Percentiles rank a stretch among this genome's conserved stretches.
phyloP scores from a whole-genome alignment of 345 rosid genomes.

The Eucalyptus decipiens region DNA sequence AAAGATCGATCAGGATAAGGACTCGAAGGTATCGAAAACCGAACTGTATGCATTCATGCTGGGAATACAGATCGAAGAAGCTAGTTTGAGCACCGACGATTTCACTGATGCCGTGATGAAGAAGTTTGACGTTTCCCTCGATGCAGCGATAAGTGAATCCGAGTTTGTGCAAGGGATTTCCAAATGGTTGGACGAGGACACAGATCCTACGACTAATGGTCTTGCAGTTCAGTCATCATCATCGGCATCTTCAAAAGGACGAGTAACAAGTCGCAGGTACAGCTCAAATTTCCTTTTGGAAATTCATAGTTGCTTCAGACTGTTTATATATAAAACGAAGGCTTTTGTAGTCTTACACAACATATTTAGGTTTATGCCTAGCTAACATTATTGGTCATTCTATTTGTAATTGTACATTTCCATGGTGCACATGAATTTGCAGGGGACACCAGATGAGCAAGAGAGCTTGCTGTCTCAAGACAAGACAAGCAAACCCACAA shows the following conservation, averaged over 20 bases:
- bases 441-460: neutral
- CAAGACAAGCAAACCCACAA: neutral
- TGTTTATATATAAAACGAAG: neutral
- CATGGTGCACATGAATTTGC: neutral
- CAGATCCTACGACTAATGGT: neutral
- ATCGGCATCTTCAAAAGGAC: neutral
- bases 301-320: neutral
- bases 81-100: conserved; percentile 4
- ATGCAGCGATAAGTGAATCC: conserved; percentile 4
- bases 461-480: neutral
- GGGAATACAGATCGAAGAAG: conserved; percentile 22
- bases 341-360: neutral
- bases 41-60: conserved; percentile 27
- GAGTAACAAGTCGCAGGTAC: neutral
- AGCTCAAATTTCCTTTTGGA: neutral
- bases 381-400: neutral
- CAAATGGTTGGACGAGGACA: conserved; percentile 14
- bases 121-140: conserved; percentile 15
- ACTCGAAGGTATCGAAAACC: conserved; percentile 1
- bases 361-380: neutral
- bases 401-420: neutral
- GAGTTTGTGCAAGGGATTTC: conserved; percentile 22
- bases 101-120: conserved; percentile 6
- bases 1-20: conserved; percentile 12
- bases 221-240: neutral